A percentile compares a stretch with the other conserved stretches of the same genome.
phyloP scores from a whole-genome alignment of 176 grass and related monocot species.

The Melocanna baccifera region DNA sequence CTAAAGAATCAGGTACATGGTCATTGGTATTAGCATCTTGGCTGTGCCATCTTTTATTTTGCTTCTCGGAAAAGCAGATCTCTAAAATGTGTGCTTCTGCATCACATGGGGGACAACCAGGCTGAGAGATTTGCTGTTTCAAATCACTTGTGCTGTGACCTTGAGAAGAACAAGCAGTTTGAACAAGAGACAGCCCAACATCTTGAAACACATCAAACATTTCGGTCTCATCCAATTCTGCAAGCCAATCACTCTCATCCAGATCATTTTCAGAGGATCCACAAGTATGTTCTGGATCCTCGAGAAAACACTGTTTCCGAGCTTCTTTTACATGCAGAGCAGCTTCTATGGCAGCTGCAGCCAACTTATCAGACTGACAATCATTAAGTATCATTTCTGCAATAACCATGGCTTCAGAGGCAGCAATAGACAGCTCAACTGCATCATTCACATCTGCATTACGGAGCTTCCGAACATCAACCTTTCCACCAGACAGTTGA shows the following conservation, averaged over 20 bases:
- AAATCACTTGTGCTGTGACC: constrained; percentile 11
- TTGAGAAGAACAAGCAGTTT: constrained; percentile 30
- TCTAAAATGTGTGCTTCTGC: constrained; percentile 20
- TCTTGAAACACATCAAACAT: constrained; percentile 70
- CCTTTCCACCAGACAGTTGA: constrained; percentile 18
- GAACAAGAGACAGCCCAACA: constrained; percentile 58
- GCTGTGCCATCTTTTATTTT: constrained; percentile 29
- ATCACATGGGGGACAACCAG: constrained; percentile 26
- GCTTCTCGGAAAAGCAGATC: constrained; percentile 30
- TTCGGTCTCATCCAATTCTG: constrained; percentile 55
- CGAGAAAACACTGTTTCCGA: constrained; percentile 48
- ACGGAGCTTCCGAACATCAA: constrained; percentile 42
- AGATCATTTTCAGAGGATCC: constrained; percentile 33
- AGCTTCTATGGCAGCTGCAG: constrained; percentile 50
- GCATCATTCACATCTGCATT: constrained; percentile 56
- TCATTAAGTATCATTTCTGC: constrained; percentile 52
- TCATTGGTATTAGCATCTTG: constrained; percentile 39
- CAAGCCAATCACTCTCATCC: constrained; percentile 59
- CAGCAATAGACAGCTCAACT: constrained; percentile 80
- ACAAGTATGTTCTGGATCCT: constrained; percentile 36
- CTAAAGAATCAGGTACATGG: constrained; percentile 38
- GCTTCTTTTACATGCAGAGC: constrained; percentile 70
- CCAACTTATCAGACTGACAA: constrained; percentile 34
- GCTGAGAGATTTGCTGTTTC: constrained; percentile 16
- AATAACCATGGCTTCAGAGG: constrained; percentile 93